A percentile compares a stretch with the other conserved stretches of the same genome.
These are phyloP conservation scores for Halenospora varia DNA, from an alignment of 495 filamentous ascomycete species.

Conservation along the genomic window DNA sequence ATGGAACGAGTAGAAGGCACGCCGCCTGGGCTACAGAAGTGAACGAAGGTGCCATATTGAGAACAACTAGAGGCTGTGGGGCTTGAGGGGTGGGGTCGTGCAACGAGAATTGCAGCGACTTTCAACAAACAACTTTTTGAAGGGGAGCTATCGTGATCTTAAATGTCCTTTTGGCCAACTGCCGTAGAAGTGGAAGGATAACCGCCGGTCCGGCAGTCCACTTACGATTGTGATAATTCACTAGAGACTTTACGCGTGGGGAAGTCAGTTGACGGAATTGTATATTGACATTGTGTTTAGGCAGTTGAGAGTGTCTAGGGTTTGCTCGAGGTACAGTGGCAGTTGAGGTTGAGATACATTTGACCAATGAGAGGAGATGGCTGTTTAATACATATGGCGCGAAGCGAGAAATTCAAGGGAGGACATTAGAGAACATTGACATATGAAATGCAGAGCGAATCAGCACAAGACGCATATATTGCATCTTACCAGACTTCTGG, in stretches of 20 bases:
- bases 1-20: background rate
- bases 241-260: background rate
- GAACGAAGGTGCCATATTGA: conserved; percentile 1
- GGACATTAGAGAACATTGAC: background rate
- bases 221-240: background rate
- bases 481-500: too few species aligned
- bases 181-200: background rate
- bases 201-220: background rate
- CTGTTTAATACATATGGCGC: background rate
- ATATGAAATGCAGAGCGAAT: too few species aligned
- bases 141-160: background rate
- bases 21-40: background rate
- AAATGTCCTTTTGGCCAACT: background rate
- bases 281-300: background rate
- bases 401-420: background rate
- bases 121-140: background rate
- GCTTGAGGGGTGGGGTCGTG: background rate
- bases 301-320: background rate
- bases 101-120: background rate
- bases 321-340: background rate
- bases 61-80: background rate
- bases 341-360: background rate
- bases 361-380: background rate
- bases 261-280: background rate
- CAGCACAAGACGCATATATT: too few species aligned